Conservation (phyloP, 768 basidiomycete genomes). For the Epithele typhae region DNA sequence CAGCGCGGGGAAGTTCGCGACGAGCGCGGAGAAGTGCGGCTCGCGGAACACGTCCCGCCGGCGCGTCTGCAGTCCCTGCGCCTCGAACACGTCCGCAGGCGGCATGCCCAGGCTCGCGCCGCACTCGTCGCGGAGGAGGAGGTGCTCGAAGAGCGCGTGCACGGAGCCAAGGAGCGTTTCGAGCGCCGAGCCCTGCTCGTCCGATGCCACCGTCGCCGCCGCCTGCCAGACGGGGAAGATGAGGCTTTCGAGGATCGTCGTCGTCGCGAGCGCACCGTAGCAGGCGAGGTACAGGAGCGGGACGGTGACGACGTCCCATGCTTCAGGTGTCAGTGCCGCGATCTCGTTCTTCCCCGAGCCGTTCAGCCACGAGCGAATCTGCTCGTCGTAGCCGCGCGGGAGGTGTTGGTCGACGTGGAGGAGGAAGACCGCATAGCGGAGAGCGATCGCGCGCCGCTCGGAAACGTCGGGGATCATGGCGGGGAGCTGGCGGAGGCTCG, state of each 20-base stretch:
- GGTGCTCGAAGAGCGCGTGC: constrained; percentile 54
- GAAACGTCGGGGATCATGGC: constrained; percentile 44
- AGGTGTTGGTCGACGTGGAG: constrained; percentile 73
- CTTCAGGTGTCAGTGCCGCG: constrained; percentile 49
- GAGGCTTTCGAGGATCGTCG: constrained; percentile 67
- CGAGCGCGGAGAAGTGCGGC: constrained; percentile 60
- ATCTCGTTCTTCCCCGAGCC: constrained; percentile 66
- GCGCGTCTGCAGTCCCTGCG: constrained; percentile 67
- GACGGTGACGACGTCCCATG: constrained; percentile 63
- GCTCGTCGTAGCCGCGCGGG: constrained; percentile 65
- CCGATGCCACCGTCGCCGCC: constrained; percentile 37
- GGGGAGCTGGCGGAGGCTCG: constrained; percentile 67
- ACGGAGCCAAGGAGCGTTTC: constrained; percentile 56
- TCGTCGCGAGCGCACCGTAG: constrained; percentile 64
- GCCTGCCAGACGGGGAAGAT: constrained; percentile 77
- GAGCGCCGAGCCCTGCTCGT: constrained; percentile 36
- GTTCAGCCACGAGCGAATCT: constrained; percentile 68
- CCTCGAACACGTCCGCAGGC: constrained; percentile 52
- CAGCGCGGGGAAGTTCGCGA: constrained; percentile 61
- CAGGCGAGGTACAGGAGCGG: constrained; percentile 63
- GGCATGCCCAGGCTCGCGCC: constrained; percentile 29
- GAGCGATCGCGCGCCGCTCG: constrained; percentile 47
- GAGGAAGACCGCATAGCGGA: constrained; percentile 68
- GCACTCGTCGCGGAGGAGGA: constrained; percentile 54
- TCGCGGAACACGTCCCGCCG: constrained; percentile 64